Percentiles rank a stretch among this genome's conserved stretches.
Conservation (phyloP, 1,284 basidiomycete genomes). For the Ustilago shanxiensis region DNA sequence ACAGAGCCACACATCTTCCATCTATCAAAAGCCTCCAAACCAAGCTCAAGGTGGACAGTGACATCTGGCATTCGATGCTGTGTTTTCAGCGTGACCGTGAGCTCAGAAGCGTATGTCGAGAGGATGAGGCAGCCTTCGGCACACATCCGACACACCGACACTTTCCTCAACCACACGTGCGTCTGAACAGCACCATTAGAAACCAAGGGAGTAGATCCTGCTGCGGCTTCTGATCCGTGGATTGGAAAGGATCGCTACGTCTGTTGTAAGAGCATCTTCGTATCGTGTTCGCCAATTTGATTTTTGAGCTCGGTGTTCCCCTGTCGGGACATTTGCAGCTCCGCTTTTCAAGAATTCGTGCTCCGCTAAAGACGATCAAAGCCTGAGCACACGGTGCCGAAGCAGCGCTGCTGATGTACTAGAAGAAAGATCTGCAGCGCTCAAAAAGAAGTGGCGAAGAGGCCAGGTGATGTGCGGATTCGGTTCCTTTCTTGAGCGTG, state of each 20-base stretch:
- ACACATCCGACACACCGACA: no score
- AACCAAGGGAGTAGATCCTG: not conserved
- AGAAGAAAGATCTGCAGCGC: slow-evolving; percentile 10
- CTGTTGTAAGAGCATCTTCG: not conserved
- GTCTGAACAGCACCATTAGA: no score
- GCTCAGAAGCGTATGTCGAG: no score
- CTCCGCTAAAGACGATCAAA: slow-evolving; percentile 7
- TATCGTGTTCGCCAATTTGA: not conserved
- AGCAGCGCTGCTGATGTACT: not conserved
- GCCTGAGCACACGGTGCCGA: not conserved
- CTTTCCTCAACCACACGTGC: no score
- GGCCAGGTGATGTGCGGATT: not conserved
- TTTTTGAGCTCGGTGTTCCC: slow-evolving; percentile 8
- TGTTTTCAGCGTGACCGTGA: not conserved
- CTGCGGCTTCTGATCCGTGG: not conserved
- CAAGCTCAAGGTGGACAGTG: no score
- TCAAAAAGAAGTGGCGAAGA: slow-evolving; percentile 22
- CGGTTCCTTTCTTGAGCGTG: not conserved
- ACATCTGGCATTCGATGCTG: no score
- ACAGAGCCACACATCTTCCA: no score
- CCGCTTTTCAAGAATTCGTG: not conserved
- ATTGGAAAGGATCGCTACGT: not conserved
- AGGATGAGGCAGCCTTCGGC: no score
- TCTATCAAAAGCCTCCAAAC: no score
- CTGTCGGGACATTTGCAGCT: slow-evolving; percentile 12